Percentiles rank a stretch among this genome's conserved stretches.
phyloP scores from a whole-genome alignment of 2,329 filamentous ascomycete species.

The Cladosporium sp. region DNA sequence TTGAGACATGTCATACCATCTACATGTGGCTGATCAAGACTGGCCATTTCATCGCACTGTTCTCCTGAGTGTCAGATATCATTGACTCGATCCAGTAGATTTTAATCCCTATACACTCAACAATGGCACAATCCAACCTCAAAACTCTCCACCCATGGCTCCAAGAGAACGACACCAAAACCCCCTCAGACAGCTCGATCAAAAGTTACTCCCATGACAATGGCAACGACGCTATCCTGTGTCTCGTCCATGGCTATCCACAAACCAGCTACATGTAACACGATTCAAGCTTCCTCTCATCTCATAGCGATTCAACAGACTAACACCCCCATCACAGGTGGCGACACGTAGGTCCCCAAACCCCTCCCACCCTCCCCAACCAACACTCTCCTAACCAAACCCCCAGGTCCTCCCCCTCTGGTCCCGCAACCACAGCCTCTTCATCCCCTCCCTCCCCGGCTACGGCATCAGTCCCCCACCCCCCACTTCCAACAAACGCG shows the following conservation, averaged over 20 bases:
- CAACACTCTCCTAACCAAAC: too few species aligned
- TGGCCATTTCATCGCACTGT: too few species aligned
- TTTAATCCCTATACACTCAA: neutral
- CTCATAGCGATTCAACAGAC: neutral
- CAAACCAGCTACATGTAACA: constrained; percentile 37
- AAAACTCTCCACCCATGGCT: constrained; percentile 27
- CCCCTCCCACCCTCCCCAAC: too few species aligned
- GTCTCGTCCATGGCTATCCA: constrained; percentile 45
- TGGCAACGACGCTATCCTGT: constrained; percentile 34
- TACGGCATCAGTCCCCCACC: constrained; percentile 42
- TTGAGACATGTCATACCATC: too few species aligned
- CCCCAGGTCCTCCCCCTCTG: constrained; percentile 35
- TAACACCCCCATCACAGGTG: constrained; percentile 19
- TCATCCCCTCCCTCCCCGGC: constrained; percentile 45
- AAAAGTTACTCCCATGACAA: constrained; percentile 31
- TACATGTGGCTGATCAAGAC: too few species aligned
- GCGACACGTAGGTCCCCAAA: constrained; percentile 19
- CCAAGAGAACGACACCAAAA: constrained; percentile 24
- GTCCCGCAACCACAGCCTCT: constrained; percentile 39
- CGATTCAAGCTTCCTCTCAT: neutral
- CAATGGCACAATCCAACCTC: constrained; percentile 25
- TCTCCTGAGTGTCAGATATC: too few species aligned
- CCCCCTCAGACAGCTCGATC: constrained; percentile 15
- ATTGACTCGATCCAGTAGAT: too few species aligned
- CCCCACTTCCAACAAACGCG: constrained; percentile 33